phyloP scores from a whole-genome alignment of 108 stramenopile genomes.

The Nitzschia putrida region DNA sequence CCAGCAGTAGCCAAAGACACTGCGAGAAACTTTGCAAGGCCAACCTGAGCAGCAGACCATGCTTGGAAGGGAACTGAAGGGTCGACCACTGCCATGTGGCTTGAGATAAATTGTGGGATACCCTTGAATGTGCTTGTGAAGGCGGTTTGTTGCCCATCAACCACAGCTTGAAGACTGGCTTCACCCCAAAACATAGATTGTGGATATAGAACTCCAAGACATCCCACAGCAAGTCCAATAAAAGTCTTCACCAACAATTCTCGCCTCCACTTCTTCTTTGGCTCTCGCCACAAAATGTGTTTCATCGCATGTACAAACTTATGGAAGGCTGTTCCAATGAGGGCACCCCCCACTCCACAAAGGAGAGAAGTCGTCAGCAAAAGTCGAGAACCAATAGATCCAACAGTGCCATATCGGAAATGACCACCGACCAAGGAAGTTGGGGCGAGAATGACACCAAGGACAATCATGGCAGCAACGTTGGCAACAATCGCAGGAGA shows the following conservation, averaged over 20 bases:
- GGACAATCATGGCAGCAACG: conserved; percentile 46
- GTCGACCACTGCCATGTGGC: conserved; percentile 37
- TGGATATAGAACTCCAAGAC: conserved; percentile 40
- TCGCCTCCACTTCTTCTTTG: conserved; percentile 29
- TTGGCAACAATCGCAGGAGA: conserved; percentile 44
- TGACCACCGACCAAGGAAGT: conserved; percentile 50
- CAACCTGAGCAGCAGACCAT: conserved; percentile 49
- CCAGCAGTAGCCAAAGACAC: conserved; percentile 57
- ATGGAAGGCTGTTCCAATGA: conserved; percentile 61
- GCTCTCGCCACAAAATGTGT: conserved; percentile 31
- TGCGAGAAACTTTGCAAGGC: conserved; percentile 59
- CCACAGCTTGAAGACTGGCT: conserved; percentile 46
- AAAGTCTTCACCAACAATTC: conserved; percentile 32
- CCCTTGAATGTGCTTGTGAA: conserved; percentile 55
- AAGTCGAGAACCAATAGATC: conserved; percentile 36
- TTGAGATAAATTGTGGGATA: conserved; percentile 41
- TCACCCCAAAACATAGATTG: conserved; percentile 62
- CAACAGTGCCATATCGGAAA: conserved; percentile 47
- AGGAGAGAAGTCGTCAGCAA: conserved; percentile 36
- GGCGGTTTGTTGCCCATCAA: conserved; percentile 56
- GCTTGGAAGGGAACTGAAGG: conserved; percentile 49
- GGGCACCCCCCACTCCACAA: conserved; percentile 54
- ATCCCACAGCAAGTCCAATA: conserved; percentile 46
- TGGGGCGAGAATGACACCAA: conserved; percentile 37
- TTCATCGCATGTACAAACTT: conserved; percentile 39